Evolutionary conservation across 805 yeast species (phyloP).

Genomic region (Yamadazyma endophytica): DNA sequence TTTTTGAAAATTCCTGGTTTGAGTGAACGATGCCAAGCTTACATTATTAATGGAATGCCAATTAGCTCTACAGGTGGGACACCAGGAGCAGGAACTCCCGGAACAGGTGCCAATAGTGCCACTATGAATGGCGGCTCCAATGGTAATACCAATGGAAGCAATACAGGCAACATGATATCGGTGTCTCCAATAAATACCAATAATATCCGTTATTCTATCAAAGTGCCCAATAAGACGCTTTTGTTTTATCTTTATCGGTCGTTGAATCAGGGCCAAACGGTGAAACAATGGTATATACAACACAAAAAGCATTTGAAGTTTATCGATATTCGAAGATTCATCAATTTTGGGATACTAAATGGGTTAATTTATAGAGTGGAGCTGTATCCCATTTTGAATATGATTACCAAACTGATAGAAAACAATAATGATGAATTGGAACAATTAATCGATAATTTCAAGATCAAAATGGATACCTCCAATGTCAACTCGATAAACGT

Average conservation of each 20-base stretch:
- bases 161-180: conserved; percentile 5
- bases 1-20: conserved; percentile 61
- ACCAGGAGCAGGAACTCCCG: conserved; percentile 1
- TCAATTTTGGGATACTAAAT: conserved; percentile 81
- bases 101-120: conserved; percentile 2
- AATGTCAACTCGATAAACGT: conserved; percentile 5
- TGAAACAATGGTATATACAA: conserved; percentile 78
- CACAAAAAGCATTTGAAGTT: conserved; percentile 54
- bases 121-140: not conserved
- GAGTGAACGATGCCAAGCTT: conserved; percentile 82
- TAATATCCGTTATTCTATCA: conserved; percentile 9
- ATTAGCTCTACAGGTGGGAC: not conserved
- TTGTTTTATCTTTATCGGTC: conserved; percentile 73
- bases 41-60: conserved; percentile 46
- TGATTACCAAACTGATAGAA: conserved; percentile 36
- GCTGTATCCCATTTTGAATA: conserved; percentile 61
- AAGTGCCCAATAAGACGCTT: conserved; percentile 58
- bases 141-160: not conserved
- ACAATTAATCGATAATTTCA: conserved; percentile 12
- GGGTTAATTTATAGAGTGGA: conserved; percentile 80
- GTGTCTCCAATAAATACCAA: conserved; percentile 10
- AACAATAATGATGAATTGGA: conserved; percentile 18
- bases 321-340: conserved; percentile 79
- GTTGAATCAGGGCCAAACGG: conserved; percentile 69
- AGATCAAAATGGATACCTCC: conserved; percentile 6